phyloP scores from a whole-genome alignment of 2,329 filamentous ascomycete genomes.

The Beauveria medogensis region DNA sequence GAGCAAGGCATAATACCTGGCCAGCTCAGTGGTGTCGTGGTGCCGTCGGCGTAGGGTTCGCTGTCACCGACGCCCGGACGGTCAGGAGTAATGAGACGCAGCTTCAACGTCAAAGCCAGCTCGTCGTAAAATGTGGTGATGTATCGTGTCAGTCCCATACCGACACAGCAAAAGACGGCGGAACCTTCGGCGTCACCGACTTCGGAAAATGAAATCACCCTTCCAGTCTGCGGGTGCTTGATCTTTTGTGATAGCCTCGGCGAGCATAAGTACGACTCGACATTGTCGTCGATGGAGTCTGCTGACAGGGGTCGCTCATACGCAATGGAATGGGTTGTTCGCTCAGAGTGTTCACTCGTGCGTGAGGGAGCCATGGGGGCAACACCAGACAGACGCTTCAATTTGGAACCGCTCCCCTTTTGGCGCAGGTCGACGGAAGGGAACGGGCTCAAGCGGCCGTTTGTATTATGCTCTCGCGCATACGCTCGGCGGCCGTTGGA shows the following conservation, averaged over 20 bases:
- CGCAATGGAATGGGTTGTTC: conserved; percentile 32
- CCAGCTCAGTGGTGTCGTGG: conserved; percentile 85
- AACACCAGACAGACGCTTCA: conserved; percentile 46
- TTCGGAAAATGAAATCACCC: conserved; percentile 90
- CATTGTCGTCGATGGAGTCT: conserved; percentile 83
- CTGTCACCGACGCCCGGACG: conserved; percentile 90
- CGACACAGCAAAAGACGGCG: conserved; percentile 92
- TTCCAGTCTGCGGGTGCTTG: conserved; percentile 73
- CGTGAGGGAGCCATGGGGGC: conserved; percentile 36
- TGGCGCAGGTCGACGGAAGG: conserved; percentile 27
- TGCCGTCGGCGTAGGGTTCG: conserved; percentile 72
- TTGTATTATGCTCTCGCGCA: conserved; percentile 39
- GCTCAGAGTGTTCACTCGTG: conserved; percentile 20
- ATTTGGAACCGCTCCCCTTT: conserved; percentile 49
- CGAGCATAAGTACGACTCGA: conserved; percentile 76
- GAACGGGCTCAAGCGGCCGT: conserved; percentile 40
- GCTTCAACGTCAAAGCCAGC: conserved; percentile 75
- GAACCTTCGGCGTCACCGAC: conserved; percentile 88
- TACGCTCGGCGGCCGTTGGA: conserved; percentile 50
- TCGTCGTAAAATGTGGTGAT: conserved; percentile 98
- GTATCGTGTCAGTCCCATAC: conserved; percentile 94
- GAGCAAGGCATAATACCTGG: conserved; percentile 51
- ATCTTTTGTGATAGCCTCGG: conserved; percentile 84
- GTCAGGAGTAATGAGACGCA: conserved; percentile 89
- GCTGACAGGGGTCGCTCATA: conserved; percentile 70